Base-by-base conservation (phyloP, 2,329 filamentous ascomycete species). In the Diaporthe aspalathi region DNA sequence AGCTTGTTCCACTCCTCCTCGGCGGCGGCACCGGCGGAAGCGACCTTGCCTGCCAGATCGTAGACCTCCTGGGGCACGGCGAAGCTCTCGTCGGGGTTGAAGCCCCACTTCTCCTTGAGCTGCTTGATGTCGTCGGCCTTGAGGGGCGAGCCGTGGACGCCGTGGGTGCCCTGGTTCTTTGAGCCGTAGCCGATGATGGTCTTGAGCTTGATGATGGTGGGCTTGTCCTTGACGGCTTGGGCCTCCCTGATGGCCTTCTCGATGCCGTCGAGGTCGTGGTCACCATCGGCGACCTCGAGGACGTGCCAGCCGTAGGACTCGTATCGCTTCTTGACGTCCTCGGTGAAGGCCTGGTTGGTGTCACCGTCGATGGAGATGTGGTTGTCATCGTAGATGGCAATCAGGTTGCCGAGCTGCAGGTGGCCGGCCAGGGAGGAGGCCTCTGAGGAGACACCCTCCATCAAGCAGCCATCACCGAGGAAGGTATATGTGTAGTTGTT, bases 101-200 rank as follows among this genome's bases (percentile, higher is more conserved):
- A 98, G 79, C 95, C 95, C 81, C 97, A 98, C 87, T 93, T 94
- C 84, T 90, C 79, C 93, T 99, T 99, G 83, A 98, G 91, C 84
- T 94, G 90, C 89, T 94, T 92, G 84, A 93, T 92, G 82, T 99
- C 96, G 79, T 98, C 95, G 76, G 91, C 89, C 91, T 98, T 98
- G 77, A 99, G 90, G 74, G 96, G 93, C 83, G 95, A 94, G 78
- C 96, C 96, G 90, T 99, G 96, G 74, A 99, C 96, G 83, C 94
- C 94, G 83, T 94, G 92, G 77, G 96, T 98, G 80, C 96, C 96
- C 88, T 97, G 90, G 79, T 96, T 90, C 84, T 93, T 90, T 78
- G 96, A 98, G 79, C 96, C 96, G 85, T 92, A 99, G 79, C 96
- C 96, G 81, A 99, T 99, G 83, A 93, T 98, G 81, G 96, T 99